phyloP scores from a whole-genome alignment of 192 early-diverging fungal species.

The Coemansia sp. region DNA sequence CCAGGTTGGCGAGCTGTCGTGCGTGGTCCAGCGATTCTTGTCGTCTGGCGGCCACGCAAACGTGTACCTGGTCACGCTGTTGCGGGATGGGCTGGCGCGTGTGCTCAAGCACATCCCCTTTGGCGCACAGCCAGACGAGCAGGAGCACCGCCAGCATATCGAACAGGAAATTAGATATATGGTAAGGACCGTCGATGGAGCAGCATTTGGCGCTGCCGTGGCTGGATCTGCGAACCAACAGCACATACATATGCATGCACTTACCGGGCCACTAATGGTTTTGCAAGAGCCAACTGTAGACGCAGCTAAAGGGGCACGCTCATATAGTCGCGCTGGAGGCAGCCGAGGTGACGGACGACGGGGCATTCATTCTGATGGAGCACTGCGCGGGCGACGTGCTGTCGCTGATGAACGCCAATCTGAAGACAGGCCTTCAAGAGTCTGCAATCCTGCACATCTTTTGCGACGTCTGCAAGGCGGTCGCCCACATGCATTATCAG shows the following conservation, averaged over 20 bases:
- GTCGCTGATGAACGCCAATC: conserved; percentile 81
- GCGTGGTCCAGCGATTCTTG: conserved; percentile 44
- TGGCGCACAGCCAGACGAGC: conserved; percentile 60
- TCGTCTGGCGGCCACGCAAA: conserved; percentile 78
- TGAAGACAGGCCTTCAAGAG: conserved; percentile 73
- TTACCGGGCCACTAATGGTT: background rate
- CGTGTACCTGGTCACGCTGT: conserved; percentile 75
- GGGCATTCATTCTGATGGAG: conserved; percentile 92
- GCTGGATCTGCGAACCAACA: background rate
- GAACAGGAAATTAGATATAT: conserved; percentile 77
- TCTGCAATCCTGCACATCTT: conserved; percentile 89
- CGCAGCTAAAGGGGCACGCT: conserved; percentile 71
- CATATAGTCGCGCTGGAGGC: conserved; percentile 83
- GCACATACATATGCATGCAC: background rate
- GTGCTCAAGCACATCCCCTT: conserved; percentile 76
- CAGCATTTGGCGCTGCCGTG: too few species aligned
- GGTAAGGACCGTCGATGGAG: conserved; percentile 38
- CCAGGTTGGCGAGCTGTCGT: conserved; percentile 36
- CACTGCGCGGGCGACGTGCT: conserved; percentile 72
- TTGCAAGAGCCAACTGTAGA: conserved; percentile 12
- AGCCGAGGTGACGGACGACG: conserved; percentile 58
- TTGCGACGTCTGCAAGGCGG: conserved; percentile 76
- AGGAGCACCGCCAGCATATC: conserved; percentile 58
- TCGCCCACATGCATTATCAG: conserved; percentile 90
- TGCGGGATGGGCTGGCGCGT: conserved; percentile 54